These are phyloP conservation scores for Penicilliopsis zonata DNA, from an alignment of 495 filamentous ascomycete genomes.

Conservation along the genomic window DNA sequence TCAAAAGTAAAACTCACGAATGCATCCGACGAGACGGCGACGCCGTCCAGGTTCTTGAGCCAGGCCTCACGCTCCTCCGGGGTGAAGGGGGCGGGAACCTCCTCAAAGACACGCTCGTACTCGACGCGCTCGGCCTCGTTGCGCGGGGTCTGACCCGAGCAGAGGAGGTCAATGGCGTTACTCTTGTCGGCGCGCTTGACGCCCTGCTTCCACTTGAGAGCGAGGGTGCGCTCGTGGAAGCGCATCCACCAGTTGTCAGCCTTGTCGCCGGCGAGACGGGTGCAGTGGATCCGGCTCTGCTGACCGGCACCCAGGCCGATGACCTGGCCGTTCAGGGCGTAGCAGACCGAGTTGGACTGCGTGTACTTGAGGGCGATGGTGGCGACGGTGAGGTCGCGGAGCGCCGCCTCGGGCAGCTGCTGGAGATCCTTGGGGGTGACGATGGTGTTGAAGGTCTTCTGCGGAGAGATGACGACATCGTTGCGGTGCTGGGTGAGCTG, in stretches of 20 bases:
- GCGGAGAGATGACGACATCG: conserved; percentile 72
- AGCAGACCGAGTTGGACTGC: conserved; percentile 97
- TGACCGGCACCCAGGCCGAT: conserved; percentile 92
- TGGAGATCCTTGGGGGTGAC: conserved; percentile 69
- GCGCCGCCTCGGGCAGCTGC: conserved; percentile 64
- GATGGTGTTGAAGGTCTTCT: conserved; percentile 69
- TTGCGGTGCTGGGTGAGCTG: conserved; percentile 82
- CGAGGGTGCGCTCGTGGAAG: conserved; percentile 78
- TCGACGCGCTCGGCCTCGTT: conserved; percentile 67
- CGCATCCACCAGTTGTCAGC: conserved; percentile 99
- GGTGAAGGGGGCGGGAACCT: conserved; percentile 76
- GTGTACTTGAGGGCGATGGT: conserved; percentile 97
- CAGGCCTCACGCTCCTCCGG: conserved; percentile 73
- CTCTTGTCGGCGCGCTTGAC: conserved; percentile 93
- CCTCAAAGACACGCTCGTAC: conserved; percentile 84
- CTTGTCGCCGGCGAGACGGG: conserved; percentile 95
- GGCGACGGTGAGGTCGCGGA: conserved; percentile 85
- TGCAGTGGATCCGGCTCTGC: conserved; percentile 97
- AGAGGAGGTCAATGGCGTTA: conserved; percentile 93
- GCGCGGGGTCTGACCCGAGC: conserved; percentile 73
- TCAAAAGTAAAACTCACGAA: conserved; percentile 80
- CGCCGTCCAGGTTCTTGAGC: conserved; percentile 66
- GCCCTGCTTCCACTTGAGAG: conserved; percentile 92
- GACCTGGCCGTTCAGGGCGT: conserved; percentile 87
- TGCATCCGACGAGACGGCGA: conserved; percentile 83